A percentile compares a stretch with the other conserved stretches of the same genome.
These are phyloP conservation scores for Claviceps maximensis DNA, from an alignment of 2,329 filamentous ascomycete species.

Conservation along the genomic window DNA sequence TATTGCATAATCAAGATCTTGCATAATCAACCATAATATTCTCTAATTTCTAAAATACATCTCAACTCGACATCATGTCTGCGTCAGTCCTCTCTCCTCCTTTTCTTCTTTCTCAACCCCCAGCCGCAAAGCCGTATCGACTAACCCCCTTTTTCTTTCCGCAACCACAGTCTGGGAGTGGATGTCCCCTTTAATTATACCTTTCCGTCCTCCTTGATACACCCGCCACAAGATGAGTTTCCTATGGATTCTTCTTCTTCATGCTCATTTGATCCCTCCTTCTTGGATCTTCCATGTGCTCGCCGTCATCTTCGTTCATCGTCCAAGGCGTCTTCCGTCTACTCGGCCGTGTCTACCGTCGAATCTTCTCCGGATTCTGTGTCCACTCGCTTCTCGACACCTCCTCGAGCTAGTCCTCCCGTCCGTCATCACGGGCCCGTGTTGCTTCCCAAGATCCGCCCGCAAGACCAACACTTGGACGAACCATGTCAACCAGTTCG, in stretches of 20 bases:
- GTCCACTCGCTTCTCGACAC: conserved; percentile 55
- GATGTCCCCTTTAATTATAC: conserved; percentile 49
- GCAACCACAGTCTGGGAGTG: conserved; percentile 40
- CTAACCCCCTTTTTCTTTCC: conserved; percentile 1
- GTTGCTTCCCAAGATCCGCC: conserved; percentile 73
- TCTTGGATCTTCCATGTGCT: conserved; percentile 41
- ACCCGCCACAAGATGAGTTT: conserved; percentile 13
- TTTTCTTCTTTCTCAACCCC: background rate
- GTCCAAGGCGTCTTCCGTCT: conserved; percentile 54
- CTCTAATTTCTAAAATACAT: background rate
- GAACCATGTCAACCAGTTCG: conserved; percentile 12
- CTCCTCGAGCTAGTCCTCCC: conserved; percentile 50
- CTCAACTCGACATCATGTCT: conserved; percentile 1
- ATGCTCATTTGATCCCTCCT: conserved; percentile 42
- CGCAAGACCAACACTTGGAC: conserved; percentile 67
- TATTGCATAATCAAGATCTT: conserved; percentile 2
- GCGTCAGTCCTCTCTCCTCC: conserved; percentile 1
- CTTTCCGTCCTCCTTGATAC: conserved; percentile 28
- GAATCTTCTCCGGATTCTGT: conserved; percentile 49
- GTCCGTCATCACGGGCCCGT: conserved; percentile 67
- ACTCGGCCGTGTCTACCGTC: conserved; percentile 43
- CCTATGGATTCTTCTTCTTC: conserved; percentile 9
- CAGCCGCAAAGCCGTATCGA: background rate
- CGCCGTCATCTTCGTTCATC: conserved; percentile 47
- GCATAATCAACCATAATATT: background rate